phyloP scores from a whole-genome alignment of 2,329 filamentous ascomycete species.

The Talaromyces sp. region DNA sequence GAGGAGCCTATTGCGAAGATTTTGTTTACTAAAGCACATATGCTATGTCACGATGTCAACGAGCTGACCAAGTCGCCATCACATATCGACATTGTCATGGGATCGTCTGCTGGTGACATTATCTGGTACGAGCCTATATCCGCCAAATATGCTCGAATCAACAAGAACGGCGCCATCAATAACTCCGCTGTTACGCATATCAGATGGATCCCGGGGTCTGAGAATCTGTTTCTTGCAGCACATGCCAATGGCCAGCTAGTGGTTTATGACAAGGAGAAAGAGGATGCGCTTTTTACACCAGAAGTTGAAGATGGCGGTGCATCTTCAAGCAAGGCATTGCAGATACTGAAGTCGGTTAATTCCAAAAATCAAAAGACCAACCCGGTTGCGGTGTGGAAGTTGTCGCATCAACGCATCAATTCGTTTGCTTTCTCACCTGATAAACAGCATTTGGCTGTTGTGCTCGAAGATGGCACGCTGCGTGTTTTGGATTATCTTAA shows the following conservation, averaged over 20 bases:
- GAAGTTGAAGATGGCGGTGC: conserved; percentile 51
- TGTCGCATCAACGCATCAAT: conserved; percentile 87
- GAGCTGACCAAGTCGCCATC: conserved; percentile 71
- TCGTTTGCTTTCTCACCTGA: conserved; percentile 91
- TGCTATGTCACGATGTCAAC: conserved; percentile 92
- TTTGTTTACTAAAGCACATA: conserved; percentile 93
- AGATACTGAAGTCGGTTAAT: conserved; percentile 85
- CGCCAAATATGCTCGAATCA: conserved; percentile 90
- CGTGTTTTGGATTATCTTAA: conserved; percentile 88
- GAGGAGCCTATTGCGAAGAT: conserved; percentile 93
- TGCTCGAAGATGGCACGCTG: conserved; percentile 86
- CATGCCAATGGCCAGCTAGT: conserved; percentile 89
- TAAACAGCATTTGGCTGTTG: conserved; percentile 79
- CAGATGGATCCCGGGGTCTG: conserved; percentile 89
- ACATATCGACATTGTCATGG: conserved; percentile 90
- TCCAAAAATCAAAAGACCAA: conserved; percentile 93
- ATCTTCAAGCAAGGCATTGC: conserved; percentile 49
- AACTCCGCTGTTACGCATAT: conserved; percentile 81
- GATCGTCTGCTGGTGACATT: conserved; percentile 93
- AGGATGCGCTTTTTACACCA: conserved; percentile 74
- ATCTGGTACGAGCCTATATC: conserved; percentile 99
- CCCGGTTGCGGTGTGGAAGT: conserved; percentile 86
- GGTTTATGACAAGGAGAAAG: conserved; percentile 97
- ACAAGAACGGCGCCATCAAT: conserved; percentile 95
- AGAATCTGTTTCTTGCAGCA: conserved; percentile 86